phyloP scores from a whole-genome alignment of 495 filamentous ascomycete species.

The Xylaria venustula region DNA sequence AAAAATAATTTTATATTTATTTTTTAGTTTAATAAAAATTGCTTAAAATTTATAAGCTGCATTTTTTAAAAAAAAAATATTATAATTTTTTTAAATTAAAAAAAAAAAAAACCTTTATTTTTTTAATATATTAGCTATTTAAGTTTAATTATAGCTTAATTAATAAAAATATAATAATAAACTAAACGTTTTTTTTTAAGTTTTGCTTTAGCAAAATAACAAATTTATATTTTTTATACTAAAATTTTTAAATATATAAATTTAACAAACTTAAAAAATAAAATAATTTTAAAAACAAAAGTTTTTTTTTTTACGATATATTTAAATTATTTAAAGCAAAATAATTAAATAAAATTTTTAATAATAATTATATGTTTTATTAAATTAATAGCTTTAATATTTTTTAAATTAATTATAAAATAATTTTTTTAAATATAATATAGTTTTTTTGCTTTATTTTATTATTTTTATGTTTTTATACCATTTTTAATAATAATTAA shows the following conservation, averaged over 20 bases:
- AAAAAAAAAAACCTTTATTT: background rate
- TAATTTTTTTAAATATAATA: too few relatives aligned
- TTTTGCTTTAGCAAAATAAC: background rate
- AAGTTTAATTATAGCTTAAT: conserved; percentile 1
- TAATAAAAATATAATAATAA: conserved; percentile 2
- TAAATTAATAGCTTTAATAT: background rate
- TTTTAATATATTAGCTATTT: background rate
- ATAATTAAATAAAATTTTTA: background rate
- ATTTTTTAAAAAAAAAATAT: background rate
- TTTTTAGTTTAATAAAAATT: background rate
- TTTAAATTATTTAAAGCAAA: background rate
- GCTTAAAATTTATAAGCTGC: background rate
- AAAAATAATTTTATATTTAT: too few relatives aligned
- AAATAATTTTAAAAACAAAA: too few relatives aligned
- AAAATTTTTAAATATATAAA: background rate
- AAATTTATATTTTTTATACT: background rate
- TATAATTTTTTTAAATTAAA: background rate
- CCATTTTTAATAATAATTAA: too few relatives aligned
- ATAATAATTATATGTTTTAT: background rate
- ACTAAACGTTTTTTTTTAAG: background rate
- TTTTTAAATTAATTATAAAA: background rate
- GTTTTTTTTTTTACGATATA: background rate
- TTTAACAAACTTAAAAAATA: too few relatives aligned
- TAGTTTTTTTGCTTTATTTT: too few relatives aligned
- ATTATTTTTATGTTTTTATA: too few relatives aligned